These are phyloP conservation scores for Rubus idaeus DNA, from an alignment of 306 rosid species.

Conservation along the genomic window DNA sequence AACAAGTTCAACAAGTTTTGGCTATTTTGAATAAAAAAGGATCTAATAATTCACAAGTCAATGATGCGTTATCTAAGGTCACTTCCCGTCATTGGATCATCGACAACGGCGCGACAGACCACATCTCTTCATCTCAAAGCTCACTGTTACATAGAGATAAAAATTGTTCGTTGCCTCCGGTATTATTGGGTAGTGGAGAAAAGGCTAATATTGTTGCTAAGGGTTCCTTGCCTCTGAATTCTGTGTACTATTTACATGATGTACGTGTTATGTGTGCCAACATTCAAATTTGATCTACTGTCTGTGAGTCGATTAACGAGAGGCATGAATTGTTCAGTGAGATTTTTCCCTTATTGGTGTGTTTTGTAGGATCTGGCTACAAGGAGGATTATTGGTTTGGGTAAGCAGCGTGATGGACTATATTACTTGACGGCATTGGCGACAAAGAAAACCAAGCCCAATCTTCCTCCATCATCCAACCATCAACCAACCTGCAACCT, in stretches of 20 bases:
- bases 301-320: not conserved
- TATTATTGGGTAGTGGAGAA: not conserved
- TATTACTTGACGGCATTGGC: not conserved
- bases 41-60: too few relatives aligned
- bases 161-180: too few relatives aligned
- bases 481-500: not conserved
- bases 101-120: too few relatives aligned
- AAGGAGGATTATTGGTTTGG: conserved; percentile 7
- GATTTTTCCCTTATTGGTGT: not conserved
- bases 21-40: too few relatives aligned
- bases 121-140: too few relatives aligned
- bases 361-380: not conserved
- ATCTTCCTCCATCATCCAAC: too few relatives aligned
- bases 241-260: not conserved
- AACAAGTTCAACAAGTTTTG: too few relatives aligned
- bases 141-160: too few relatives aligned
- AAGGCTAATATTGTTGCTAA: not conserved
- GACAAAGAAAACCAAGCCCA: not conserved
- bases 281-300: not conserved
- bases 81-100: too few relatives aligned
- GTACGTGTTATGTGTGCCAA: not conserved
- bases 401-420: not conserved
- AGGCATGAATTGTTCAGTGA: not conserved
- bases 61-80: too few relatives aligned
- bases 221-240: not conserved